Percentiles rank a stretch among this genome's conserved stretches.
phyloP scores from a whole-genome alignment of 129 eudicot species.

The carrot (Daucus carota) region DNA sequence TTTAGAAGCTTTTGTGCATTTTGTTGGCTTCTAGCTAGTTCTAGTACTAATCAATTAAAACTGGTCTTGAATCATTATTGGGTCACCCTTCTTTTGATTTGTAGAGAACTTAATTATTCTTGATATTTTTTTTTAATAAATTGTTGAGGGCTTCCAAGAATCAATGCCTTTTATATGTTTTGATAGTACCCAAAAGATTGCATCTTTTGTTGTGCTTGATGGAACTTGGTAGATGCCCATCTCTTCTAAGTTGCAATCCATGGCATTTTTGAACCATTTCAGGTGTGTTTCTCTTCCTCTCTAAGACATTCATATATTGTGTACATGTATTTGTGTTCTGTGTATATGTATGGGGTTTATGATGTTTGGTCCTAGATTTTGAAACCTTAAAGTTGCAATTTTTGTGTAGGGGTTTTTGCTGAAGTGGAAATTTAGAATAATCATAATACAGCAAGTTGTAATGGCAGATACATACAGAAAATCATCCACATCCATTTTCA shows the following conservation, averaged over 20 bases:
- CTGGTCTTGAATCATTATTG: slow-evolving; percentile 12
- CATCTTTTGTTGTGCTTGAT: background rate
- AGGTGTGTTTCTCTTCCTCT: slow-evolving; percentile 14
- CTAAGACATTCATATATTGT: background rate
- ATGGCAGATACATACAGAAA: slow-evolving; percentile 33
- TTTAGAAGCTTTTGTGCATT: slow-evolving; percentile 10
- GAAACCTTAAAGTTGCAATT: background rate
- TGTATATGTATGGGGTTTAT: background rate
- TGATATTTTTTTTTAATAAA: background rate
- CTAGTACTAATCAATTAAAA: background rate
- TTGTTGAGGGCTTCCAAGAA: background rate
- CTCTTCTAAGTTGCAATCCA: background rate
- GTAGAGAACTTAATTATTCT: background rate
- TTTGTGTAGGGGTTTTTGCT: slow-evolving; percentile 10
- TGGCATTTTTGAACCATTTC: slow-evolving; percentile 16
- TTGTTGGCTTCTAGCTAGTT: slow-evolving; percentile 17
- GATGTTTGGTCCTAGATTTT: background rate
- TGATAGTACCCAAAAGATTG: background rate
- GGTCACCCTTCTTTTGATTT: slow-evolving; percentile 19
- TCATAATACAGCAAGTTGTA: slow-evolving; percentile 10
- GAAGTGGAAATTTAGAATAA: slow-evolving; percentile 19
- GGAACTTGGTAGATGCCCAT: background rate
- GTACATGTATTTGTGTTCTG: background rate
- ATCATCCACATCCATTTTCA: slow-evolving; percentile 40
- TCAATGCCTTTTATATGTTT: background rate